phyloP scores from a whole-genome alignment of 306 rosid species.

The Lathyrus aphaca region DNA sequence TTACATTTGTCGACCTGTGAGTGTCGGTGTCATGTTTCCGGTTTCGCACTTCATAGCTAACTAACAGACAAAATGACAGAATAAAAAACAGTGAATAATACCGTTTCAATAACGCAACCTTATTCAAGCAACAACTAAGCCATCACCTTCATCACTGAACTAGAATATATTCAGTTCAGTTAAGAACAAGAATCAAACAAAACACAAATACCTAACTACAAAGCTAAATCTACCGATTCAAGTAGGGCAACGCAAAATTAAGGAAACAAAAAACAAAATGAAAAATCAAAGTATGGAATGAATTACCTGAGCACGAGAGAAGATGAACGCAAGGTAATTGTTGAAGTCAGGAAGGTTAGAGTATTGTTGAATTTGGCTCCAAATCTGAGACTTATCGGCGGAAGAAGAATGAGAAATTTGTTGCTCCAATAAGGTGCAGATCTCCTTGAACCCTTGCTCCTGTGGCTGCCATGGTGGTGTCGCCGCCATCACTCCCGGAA shows the following conservation, averaged over 20 bases:
- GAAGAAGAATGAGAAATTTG: constrained; percentile 88
- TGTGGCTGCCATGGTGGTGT: constrained; percentile 87
- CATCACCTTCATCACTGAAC: constrained; percentile 16
- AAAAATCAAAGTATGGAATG: not conserved
- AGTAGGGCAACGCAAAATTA: constrained; percentile 3
- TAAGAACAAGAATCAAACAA: constrained; percentile 33
- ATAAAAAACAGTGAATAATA: constrained; percentile 2
- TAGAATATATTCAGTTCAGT: constrained; percentile 9
- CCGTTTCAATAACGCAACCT: constrained; percentile 10
- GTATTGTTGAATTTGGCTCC: constrained; percentile 90
- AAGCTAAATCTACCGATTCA: not conserved
- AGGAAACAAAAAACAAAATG: not conserved
- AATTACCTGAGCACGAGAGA: constrained; percentile 84
- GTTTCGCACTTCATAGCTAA: not conserved
- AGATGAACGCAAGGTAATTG: constrained; percentile 88
- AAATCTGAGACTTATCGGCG: constrained; percentile 97
- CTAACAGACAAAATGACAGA: not conserved
- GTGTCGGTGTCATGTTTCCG: no score
- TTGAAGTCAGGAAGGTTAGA: constrained; percentile 95
- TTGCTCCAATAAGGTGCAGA: constrained; percentile 91
- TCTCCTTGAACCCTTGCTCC: constrained; percentile 89
- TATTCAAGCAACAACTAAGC: not conserved
- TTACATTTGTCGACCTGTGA: no score
- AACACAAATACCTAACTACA: not conserved
- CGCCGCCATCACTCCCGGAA: constrained; percentile 51